A percentile compares a stretch with the other conserved stretches of the same genome.
These are phyloP conservation scores for Fonsecaea multimorphosa DNA, from an alignment of 2,329 filamentous ascomycete species.

Conservation along the genomic window DNA sequence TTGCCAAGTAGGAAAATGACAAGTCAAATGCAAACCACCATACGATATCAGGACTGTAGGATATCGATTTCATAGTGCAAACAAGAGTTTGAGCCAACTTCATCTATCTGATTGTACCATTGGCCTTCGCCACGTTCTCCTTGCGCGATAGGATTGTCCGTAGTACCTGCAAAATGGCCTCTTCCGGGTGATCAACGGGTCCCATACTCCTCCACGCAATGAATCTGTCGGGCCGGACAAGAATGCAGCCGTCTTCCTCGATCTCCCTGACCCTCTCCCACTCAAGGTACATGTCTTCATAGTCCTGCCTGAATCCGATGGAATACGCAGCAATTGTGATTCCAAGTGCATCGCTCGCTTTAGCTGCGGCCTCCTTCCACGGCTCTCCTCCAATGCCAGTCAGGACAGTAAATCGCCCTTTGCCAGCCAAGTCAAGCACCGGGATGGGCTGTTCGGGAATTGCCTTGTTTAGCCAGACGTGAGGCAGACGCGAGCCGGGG, in stretches of 20 bases:
- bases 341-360: constrained; percentile 48
- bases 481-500: constrained; percentile 65
- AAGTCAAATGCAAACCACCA: no score
- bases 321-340: constrained; percentile 57
- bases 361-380: constrained; percentile 59
- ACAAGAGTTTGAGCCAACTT: background rate
- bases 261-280: constrained; percentile 62
- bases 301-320: constrained; percentile 65
- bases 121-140: background rate
- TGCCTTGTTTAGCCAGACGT: constrained; percentile 65
- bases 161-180: background rate
- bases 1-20: background rate
- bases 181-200: background rate
- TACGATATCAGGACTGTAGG: no score
- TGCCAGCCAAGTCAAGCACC: constrained; percentile 65
- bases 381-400: constrained; percentile 61
- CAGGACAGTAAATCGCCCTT: constrained; percentile 58
- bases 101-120: background rate
- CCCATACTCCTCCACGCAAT: constrained; percentile 58
- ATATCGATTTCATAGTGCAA: no score
- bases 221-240: constrained; percentile 63
- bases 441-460: constrained; percentile 55
- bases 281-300: constrained; percentile 66
- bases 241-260: constrained; percentile 62
- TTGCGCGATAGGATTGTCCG: background rate